These are phyloP conservation scores for Wickerhamiella azymoides DNA, from an alignment of 805 yeast genomes.

Conservation along the genomic window DNA sequence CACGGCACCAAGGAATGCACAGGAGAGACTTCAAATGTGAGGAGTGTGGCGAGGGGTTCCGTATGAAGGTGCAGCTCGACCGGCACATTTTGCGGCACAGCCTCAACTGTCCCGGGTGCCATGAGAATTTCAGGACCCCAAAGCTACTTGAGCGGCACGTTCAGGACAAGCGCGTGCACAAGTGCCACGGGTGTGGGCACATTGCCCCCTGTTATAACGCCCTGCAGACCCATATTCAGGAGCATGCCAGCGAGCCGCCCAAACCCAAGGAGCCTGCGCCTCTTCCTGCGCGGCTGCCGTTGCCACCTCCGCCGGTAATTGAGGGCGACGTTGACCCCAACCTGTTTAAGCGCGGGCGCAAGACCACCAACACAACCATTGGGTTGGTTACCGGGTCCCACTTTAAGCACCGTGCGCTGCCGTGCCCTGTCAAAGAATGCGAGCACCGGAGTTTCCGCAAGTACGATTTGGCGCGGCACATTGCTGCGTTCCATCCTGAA, in stretches of 20 bases:
- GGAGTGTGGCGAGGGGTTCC: constrained; percentile 53
- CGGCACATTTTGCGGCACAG: constrained; percentile 44
- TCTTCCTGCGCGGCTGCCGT: background rate
- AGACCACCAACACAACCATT: constrained; percentile 12
- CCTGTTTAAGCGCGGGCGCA: constrained; percentile 12
- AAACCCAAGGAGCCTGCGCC: constrained; percentile 1
- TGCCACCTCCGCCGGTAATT: constrained; percentile 1
- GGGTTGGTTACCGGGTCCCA: constrained; percentile 27
- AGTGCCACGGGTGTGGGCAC: constrained; percentile 22
- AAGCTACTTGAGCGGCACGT: constrained; percentile 10
- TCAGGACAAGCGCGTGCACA: constrained; percentile 15
- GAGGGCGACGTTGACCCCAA: constrained; percentile 4
- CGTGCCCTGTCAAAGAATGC: constrained; percentile 25
- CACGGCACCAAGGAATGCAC: constrained; percentile 74
- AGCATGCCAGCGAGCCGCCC: background rate
- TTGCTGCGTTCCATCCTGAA: constrained; percentile 10
- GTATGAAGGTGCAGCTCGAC: constrained; percentile 60
- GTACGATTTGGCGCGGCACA: constrained; percentile 29
- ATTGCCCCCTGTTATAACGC: constrained; percentile 40
- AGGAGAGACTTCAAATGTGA: constrained; percentile 49
- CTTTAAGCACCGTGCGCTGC: constrained; percentile 22
- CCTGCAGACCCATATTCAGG: background rate
- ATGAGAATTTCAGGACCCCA: constrained; percentile 33
- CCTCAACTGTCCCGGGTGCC: constrained; percentile 33
- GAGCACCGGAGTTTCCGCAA: constrained; percentile 24